These are phyloP conservation scores for Crithidia fasciculata DNA, from an alignment of 208 protist species.

Conservation along the genomic window DNA sequence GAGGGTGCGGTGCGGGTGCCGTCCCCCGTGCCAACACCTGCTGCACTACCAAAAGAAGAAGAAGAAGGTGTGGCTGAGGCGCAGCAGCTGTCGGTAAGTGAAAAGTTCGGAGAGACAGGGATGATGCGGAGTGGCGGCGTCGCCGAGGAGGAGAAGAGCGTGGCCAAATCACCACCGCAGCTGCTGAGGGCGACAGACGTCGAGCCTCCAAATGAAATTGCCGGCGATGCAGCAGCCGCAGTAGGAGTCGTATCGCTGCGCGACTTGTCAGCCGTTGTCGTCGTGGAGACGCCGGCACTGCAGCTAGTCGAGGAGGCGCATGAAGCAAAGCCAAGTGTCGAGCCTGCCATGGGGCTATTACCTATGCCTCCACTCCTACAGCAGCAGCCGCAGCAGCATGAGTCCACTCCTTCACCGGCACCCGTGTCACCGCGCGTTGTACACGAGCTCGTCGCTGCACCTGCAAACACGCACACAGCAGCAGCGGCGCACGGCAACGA, in stretches of 20 bases:
- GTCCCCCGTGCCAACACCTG: not conserved
- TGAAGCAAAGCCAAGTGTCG: not conserved
- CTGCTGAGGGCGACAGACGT: no score
- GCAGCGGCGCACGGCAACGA: not conserved
- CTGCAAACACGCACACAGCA: not conserved
- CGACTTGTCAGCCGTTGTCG: no score
- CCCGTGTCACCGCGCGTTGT: conserved; percentile 4
- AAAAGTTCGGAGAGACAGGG: no score
- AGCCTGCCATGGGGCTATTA: not conserved
- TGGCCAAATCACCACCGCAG: no score
- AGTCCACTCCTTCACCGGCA: not conserved
- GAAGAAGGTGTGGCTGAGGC: not conserved
- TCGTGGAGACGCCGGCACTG: no score
- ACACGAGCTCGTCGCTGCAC: not conserved
- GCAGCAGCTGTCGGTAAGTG: no score
- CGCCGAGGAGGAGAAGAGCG: no score
- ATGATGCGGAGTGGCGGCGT: no score
- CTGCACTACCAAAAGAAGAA: not conserved
- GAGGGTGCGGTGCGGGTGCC: not conserved
- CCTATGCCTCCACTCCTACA: not conserved
- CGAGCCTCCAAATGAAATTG: no score
- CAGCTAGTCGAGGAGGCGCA: not conserved
- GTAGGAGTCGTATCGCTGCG: no score
- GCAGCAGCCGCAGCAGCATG: not conserved
- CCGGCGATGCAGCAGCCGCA: no score